phyloP scores from a whole-genome alignment of 2,329 filamentous ascomycete genomes.

The Monilinia fructigena region DNA sequence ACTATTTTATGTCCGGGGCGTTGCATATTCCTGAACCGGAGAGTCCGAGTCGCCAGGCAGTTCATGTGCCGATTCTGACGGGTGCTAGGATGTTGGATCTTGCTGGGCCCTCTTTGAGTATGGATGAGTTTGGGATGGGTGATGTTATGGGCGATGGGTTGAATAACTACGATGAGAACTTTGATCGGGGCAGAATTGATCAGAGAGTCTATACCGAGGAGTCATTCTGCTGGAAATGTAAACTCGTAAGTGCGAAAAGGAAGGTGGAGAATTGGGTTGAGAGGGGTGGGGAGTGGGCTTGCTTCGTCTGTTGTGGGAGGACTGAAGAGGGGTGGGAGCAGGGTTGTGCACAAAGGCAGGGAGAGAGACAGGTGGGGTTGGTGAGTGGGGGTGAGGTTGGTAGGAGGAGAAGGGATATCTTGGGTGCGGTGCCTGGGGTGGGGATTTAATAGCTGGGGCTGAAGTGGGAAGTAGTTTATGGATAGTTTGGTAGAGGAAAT shows the following conservation, averaged over 20 bases:
- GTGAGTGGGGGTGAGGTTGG: not conserved
- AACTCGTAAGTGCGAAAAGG: slow-evolving; percentile 28
- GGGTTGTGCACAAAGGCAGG: too few species aligned
- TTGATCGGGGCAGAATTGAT: not conserved
- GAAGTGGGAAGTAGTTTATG: not conserved
- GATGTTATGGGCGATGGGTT: not conserved
- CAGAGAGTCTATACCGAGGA: not conserved
- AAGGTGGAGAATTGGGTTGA: slow-evolving; percentile 32
- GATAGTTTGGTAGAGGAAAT: not conserved
- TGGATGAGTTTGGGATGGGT: not conserved
- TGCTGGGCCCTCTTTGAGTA: not conserved
- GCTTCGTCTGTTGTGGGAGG: slow-evolving; percentile 35
- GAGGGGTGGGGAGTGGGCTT: slow-evolving; percentile 27
- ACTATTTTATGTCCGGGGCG: slow-evolving; percentile 10
- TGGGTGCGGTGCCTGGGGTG: slow-evolving; percentile 5
- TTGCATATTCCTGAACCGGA: not conserved
- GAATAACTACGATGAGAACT: not conserved
- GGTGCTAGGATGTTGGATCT: slow-evolving; percentile 14
- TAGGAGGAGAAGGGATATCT: slow-evolving; percentile 13
- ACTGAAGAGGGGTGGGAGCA: slow-evolving; percentile 29
- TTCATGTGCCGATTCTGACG: slow-evolving; percentile 20
- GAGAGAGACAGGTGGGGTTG: slow-evolving; percentile 7
- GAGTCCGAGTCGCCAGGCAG: not conserved
- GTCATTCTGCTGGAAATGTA: slow-evolving; percentile 35
- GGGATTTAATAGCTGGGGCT: not conserved